Base-by-base conservation (phyloP, 2,329 filamentous ascomycete genomes). In the Alternaria triticina region DNA sequence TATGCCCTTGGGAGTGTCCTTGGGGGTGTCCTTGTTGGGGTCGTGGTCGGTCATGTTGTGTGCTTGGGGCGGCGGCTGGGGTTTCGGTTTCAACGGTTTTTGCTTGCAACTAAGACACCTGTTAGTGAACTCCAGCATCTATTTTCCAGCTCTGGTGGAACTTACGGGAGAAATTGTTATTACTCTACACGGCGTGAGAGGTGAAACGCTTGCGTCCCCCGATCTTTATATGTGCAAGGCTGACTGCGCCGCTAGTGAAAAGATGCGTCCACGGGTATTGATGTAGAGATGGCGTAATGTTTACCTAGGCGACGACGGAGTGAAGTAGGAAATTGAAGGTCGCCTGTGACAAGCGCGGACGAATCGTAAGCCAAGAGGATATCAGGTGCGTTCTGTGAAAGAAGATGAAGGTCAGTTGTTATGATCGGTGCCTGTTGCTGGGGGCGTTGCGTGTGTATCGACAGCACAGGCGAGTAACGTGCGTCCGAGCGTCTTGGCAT, bases 11-110 rank as follows among this genome's bases (percentile, higher is more conserved):
- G 15, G 40, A 25, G 20, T 47, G 17, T 23, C 20, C 15, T 12
- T 25, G 12, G 15, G 40, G 30, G 20, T 47, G 17, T 23, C 20
- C 15, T 12, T 25, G 12, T 20, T 10, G 23, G 13, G 17, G 22
- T 40, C 49, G 22, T n/a, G 36, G 33, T 55, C 50, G 12, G 59
- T 28, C 62, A 65, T 65, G 10, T 43, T 49, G 27, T n/a, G 8
- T 28, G 40, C 15, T 47, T 49, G 20, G 17, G 45, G 20, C 13
- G 27, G 27, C 27, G 27, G 27, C 27, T 33, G 17, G 17, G 30
- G 17, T n/a, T 27, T 17, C 7, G 28, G 33, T 40, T 45, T 52
- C 15, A 13, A 12, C 11, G 13, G 9, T 51, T 22, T 6, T 3
- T 52, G 36, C 23, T 25, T 51, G 33, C 15, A 28, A 25, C n/a